phyloP scores from a whole-genome alignment of 2,329 filamentous ascomycete genomes.

The Calonectria hongkongensis region DNA sequence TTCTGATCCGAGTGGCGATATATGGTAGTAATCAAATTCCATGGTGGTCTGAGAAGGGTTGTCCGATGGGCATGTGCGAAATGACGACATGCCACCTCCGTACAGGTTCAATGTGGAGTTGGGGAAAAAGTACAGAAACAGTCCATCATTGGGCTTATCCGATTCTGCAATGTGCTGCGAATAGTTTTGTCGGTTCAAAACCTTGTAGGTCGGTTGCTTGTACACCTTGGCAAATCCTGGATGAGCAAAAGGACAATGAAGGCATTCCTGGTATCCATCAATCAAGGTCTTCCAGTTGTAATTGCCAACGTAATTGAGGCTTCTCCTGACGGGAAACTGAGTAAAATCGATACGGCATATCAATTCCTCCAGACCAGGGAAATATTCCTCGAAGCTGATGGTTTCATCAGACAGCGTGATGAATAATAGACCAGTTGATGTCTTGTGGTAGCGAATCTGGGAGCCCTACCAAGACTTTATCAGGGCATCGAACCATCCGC shows the following conservation, averaged over 20 bases:
- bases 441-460: constrained; percentile 58
- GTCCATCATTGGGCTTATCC: constrained; percentile 69
- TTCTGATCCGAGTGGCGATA: constrained; percentile 64
- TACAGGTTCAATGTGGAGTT: constrained; percentile 74
- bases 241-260: constrained; percentile 76
- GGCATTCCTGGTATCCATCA: constrained; percentile 65
- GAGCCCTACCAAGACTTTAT: constrained; percentile 32
- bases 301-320: constrained; percentile 72
- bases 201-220: constrained; percentile 72
- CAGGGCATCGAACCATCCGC: background rate
- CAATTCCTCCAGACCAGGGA: constrained; percentile 69
- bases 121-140: constrained; percentile 76
- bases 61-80: constrained; percentile 71
- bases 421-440: constrained; percentile 72
- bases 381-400: constrained; percentile 72
- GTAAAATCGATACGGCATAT: constrained; percentile 72
- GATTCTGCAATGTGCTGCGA: constrained; percentile 74
- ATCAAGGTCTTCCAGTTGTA: constrained; percentile 65
- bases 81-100: constrained; percentile 74
- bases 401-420: constrained; percentile 66
- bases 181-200: constrained; percentile 73
- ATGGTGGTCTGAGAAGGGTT: constrained; percentile 70
- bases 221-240: constrained; percentile 73
- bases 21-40: constrained; percentile 77
- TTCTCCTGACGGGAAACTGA: constrained; percentile 69